Percentiles rank a stretch among this genome's conserved stretches.
These are phyloP conservation scores for Paxillus rubicundulus DNA, from an alignment of 768 basidiomycete species.

Conservation along the genomic window DNA sequence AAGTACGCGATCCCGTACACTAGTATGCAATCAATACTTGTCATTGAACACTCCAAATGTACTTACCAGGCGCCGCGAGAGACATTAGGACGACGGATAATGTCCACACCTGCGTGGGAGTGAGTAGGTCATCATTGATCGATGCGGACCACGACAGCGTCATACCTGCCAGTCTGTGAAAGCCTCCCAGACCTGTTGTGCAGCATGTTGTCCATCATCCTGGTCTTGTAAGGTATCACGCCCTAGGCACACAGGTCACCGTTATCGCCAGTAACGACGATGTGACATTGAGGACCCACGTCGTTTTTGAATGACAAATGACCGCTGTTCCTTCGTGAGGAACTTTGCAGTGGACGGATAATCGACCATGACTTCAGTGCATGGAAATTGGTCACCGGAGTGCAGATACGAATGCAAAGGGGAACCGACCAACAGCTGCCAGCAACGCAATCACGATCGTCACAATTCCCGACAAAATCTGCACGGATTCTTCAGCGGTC, in stretches of 20 bases:
- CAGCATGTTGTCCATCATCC: constrained; percentile 60
- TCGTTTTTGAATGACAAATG: constrained; percentile 55
- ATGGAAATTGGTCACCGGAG: neutral
- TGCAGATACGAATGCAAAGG: neutral
- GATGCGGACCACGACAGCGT: constrained; percentile 5
- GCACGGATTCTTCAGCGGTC: neutral
- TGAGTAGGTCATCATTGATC: neutral
- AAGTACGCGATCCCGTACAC: constrained; percentile 72
- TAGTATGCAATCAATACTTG: constrained; percentile 16
- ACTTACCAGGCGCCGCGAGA: constrained; percentile 56
- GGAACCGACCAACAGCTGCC: constrained; percentile 49
- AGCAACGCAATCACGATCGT: constrained; percentile 57
- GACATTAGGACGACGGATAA: constrained; percentile 52
- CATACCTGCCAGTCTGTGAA: constrained; percentile 63
- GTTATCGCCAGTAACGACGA: neutral
- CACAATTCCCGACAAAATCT: constrained; percentile 42
- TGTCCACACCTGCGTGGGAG: neutral
- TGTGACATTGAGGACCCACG: constrained; percentile 33
- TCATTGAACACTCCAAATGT: neutral
- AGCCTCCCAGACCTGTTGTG: constrained; percentile 52
- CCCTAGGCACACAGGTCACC: constrained; percentile 49
- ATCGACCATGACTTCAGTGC: constrained; percentile 52
- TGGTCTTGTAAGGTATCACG: constrained; percentile 46
- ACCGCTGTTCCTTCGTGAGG: constrained; percentile 58
- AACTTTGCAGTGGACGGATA: constrained; percentile 58